Base-by-base conservation (phyloP, 2,329 filamentous ascomycete genomes). In the Aspergillus quadrilineatus region DNA sequence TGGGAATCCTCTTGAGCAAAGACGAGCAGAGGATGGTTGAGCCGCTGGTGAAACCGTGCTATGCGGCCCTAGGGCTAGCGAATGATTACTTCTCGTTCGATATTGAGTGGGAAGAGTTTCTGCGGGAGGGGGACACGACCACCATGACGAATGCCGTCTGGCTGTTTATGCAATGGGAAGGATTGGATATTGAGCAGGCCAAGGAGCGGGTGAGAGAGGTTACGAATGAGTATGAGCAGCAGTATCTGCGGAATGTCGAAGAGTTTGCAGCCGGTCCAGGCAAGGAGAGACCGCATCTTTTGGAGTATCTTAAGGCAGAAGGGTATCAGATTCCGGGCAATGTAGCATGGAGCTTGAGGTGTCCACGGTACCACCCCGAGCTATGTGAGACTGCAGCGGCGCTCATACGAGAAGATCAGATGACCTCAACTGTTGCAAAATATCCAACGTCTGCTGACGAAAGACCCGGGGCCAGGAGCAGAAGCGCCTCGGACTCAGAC, bases 1-100 rank as follows among this genome's bases (percentile, higher is more conserved):
- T 61, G 60, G 58, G 55, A 1, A 43, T 63, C 10, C 10, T 56
- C 3, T 42, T 63, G 6, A 59, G 54, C 1, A n/a, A 37, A 2
- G 55, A 57, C 9, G 58, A 60, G 49, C 47, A 57, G 26, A 39
- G 52, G 4, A 15, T 39, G 5, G 15, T 50, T 6, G 61, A 55
- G 12, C 50, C 61, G 2, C 54, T 63, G 6, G 46, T 56, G 1
- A 58, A 56, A 32, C 44, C 59, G 4, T 61, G 61, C 36, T 61
- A 60, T 32, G 59, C 59, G 8, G 59, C 61, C 3, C 57, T 63
- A 12, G 61, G 59, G 0, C 48, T 63, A 6, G 61, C 57, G 9
- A 63, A 63, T n/a, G 61, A 61, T 26, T 63, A 60, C 45, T 63
- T 58, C 30, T 61, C 61, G 1, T 61, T 61, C 9, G 61, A 63